Evolutionary conservation across 2,329 filamentous ascomycete genomes (phyloP).

Genomic region (Diplodia scrobiculata): DNA sequence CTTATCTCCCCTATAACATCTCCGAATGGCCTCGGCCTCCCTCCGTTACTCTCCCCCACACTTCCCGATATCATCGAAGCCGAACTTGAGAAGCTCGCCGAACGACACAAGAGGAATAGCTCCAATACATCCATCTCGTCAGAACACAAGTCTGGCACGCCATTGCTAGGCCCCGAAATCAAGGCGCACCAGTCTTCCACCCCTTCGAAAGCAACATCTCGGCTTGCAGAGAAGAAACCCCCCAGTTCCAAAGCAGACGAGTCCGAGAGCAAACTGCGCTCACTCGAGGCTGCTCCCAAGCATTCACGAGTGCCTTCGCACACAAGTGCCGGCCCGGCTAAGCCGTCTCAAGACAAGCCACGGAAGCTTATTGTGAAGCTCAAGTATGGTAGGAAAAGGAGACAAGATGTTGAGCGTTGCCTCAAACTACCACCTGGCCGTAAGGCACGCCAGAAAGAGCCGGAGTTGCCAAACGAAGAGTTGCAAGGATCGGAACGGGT

Average conservation of each 20-base stretch:
- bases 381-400: constrained; percentile 55
- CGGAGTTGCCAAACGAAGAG: constrained; percentile 14
- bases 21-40: constrained; percentile 48
- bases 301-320: constrained; percentile 3
- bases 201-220: neutral
- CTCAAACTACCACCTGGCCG: constrained; percentile 39
- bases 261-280: neutral
- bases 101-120: constrained; percentile 36
- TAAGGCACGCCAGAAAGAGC: constrained; percentile 35
- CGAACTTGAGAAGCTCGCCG: constrained; percentile 52
- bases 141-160: constrained; percentile 31
- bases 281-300: constrained; percentile 30
- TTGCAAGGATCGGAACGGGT: constrained; percentile 28
- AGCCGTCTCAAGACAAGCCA: constrained; percentile 30
- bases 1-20: constrained; percentile 48
- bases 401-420: constrained; percentile 49
- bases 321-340: constrained; percentile 3
- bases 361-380: constrained; percentile 52
- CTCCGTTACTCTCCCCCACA: constrained; percentile 60
- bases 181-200: constrained; percentile 15
- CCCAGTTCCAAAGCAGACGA: constrained; percentile 3
- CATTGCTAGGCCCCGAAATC: neutral
- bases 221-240: constrained; percentile 1
- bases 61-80: constrained; percentile 59
- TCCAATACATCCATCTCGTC: constrained; percentile 44